Evolutionary conservation across 139 green algal species (phyloP).

Genomic region (Closterium sp.): DNA sequence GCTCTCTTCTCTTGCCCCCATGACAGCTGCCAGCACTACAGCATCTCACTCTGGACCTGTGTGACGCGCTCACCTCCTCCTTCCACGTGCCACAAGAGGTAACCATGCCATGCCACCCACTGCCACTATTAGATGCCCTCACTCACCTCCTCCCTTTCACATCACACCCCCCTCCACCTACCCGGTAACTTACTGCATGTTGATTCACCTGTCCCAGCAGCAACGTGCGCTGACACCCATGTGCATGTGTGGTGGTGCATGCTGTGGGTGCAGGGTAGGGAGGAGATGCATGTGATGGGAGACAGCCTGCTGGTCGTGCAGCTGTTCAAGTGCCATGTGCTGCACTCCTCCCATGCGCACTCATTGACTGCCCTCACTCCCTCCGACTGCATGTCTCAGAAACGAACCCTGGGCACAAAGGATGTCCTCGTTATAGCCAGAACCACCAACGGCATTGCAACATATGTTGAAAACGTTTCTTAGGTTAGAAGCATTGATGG

Average conservation of each 20-base stretch:
- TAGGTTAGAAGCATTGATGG: neutral
- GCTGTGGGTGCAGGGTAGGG: neutral
- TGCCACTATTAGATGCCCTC: no score
- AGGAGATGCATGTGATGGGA: neutral
- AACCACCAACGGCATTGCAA: neutral
- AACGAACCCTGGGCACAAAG: neutral
- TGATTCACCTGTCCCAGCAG: no score
- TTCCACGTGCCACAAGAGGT: neutral
- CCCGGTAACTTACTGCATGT: neutral
- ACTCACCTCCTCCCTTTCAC: no score
- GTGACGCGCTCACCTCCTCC: neutral
- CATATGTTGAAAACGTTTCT: neutral
- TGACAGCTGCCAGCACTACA: neutral
- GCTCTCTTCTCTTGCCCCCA: neutral
- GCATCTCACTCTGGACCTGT: neutral
- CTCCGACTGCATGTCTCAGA: neutral
- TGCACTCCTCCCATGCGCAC: neutral
- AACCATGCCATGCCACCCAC: neutral
- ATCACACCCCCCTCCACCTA: neutral
- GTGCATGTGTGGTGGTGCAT: neutral
- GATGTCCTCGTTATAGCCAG: neutral
- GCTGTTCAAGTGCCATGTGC: neutral
- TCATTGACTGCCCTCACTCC: neutral
- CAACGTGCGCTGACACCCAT: no score
- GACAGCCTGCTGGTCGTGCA: neutral